Base-by-base conservation (phyloP, 2,329 filamentous ascomycete genomes). In the Ophiocordyceps robertsii region DNA sequence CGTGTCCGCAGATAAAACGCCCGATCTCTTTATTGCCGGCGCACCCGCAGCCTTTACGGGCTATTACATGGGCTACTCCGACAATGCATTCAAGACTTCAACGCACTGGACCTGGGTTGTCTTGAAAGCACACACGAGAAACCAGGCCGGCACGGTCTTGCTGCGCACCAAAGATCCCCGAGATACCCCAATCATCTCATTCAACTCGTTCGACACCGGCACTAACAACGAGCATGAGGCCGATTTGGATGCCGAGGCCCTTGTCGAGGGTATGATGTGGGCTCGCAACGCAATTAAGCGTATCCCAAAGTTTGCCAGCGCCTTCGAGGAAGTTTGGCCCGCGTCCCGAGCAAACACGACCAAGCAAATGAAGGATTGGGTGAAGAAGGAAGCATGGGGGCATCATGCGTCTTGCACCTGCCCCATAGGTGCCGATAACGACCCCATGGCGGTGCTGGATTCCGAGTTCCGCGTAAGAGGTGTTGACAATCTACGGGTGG, bases 121-220 rank as follows among this genome's bases (percentile, higher is more conserved):
- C 10, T 44, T 84, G 44, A 80, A 82, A 57, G 69, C 73, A 2
- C 78, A 81, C 51, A 70, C 79, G 0, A 71, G 75, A 40, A 83
- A 84, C 46, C 62, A 53, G 1, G 72, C 71, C 4, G 82, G 82
- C 8, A 72, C 68, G 1, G 80, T 87, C 4, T 69, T 58, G 4
- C 70, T 87, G 3, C 65, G 64, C 14, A 79, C 75, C 0, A 60
- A 70, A 0, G 72, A 85, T 52, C 80, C 82, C 0, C 71, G 74
- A 1, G 80, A 84, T 41, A 63, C 68, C 3, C 82, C 82, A 0
- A 56, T 71, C 6, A 82, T 85, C 49, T 63, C 65, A 39, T 82
- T 79, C 63, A 74, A 77, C 56, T 80, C 70, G 57, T 80, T 75
- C 60, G 66, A 69, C 38, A 62, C 64, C 0, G 72, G 72, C n/a